These are phyloP conservation scores for Zymoseptoria ardabiliae DNA, from an alignment of 2,329 filamentous ascomycete genomes.

Conservation along the genomic window DNA sequence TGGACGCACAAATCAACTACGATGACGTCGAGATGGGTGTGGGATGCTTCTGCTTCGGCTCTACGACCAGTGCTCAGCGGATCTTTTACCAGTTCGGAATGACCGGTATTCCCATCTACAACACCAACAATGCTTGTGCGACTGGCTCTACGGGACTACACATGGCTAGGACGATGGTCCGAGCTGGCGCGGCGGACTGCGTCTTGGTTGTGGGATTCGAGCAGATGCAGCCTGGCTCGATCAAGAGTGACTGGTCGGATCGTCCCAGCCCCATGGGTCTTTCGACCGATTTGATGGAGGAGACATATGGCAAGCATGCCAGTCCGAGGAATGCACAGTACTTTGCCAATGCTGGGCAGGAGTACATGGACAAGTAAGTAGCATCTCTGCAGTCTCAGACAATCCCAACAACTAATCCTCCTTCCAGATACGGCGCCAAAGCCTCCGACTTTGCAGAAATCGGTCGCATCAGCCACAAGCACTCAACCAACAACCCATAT, in stretches of 20 bases:
- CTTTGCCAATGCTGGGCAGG: conserved; percentile 87
- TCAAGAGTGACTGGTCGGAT: conserved; percentile 80
- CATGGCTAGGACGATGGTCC: conserved; percentile 73
- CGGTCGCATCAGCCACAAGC: conserved; percentile 82
- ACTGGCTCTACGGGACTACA: conserved; percentile 88
- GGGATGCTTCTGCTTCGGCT: conserved; percentile 85
- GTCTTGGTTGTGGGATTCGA: conserved; percentile 91
- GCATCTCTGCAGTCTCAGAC: too few species aligned
- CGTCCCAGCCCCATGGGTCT: conserved; percentile 77
- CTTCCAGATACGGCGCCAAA: conserved; percentile 60
- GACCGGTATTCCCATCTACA: conserved; percentile 92
- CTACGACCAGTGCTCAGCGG: conserved; percentile 59
- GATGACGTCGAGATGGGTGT: conserved; percentile 92
- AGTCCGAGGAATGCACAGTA: conserved; percentile 51
- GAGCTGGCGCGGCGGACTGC: conserved; percentile 63
- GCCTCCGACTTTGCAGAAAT: conserved; percentile 89
- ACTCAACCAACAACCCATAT: conserved; percentile 88
- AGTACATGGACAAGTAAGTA: conserved; percentile 79
- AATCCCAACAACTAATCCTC: not conserved
- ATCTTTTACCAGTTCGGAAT: conserved; percentile 99
- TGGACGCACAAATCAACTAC: conserved; percentile 82
- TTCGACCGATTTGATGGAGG: conserved; percentile 51
- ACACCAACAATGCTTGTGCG: conserved; percentile 98
- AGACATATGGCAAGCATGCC: conserved; percentile 17
- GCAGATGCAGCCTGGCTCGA: conserved; percentile 92